Evolutionary conservation across 1,284 basidiomycete genomes (phyloP).

Genomic region (Pseudozyma hubeiensis): DNA sequence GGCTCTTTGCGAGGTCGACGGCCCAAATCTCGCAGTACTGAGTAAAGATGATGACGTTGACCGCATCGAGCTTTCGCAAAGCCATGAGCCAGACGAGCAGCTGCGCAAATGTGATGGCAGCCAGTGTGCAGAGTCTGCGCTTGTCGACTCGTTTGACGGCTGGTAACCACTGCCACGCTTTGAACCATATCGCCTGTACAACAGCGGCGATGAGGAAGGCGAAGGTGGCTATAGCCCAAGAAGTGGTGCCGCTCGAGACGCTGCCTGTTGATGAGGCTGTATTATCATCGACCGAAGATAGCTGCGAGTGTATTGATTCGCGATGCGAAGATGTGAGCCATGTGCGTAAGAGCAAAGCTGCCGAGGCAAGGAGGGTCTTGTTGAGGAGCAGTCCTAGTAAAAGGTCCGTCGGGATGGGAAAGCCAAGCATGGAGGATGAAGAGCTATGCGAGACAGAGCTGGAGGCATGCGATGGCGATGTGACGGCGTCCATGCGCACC

Average conservation of each 20-base stretch:
- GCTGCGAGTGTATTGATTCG: constrained; percentile 40
- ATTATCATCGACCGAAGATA: not conserved
- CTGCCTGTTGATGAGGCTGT: not conserved
- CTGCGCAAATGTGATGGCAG: constrained; percentile 51
- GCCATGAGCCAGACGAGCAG: constrained; percentile 64
- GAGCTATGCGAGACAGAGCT: not conserved
- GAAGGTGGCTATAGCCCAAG: constrained; percentile 62
- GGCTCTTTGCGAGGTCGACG: constrained; percentile 53
- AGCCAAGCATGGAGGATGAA: constrained; percentile 29
- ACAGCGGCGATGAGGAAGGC: constrained; percentile 56
- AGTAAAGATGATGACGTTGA: constrained; percentile 64
- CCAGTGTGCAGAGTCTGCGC: constrained; percentile 49
- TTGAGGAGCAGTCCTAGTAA: constrained; percentile 64
- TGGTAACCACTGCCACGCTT: constrained; percentile 62
- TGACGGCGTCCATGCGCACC: constrained; percentile 33
- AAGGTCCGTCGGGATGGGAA: constrained; percentile 63
- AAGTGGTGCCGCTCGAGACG: constrained; percentile 23
- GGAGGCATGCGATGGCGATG: constrained; percentile 8
- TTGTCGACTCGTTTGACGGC: constrained; percentile 43
- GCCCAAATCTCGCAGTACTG: constrained; percentile 68
- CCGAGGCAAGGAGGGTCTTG: constrained; percentile 65
- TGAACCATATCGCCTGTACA: constrained; percentile 53
- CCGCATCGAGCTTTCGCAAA: constrained; percentile 57
- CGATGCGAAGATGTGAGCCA: constrained; percentile 61
- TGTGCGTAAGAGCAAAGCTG: constrained; percentile 62